Evolutionary conservation across 2,329 filamentous ascomycete species (phyloP).

Genomic region (Aspergillus hiratsukae): DNA sequence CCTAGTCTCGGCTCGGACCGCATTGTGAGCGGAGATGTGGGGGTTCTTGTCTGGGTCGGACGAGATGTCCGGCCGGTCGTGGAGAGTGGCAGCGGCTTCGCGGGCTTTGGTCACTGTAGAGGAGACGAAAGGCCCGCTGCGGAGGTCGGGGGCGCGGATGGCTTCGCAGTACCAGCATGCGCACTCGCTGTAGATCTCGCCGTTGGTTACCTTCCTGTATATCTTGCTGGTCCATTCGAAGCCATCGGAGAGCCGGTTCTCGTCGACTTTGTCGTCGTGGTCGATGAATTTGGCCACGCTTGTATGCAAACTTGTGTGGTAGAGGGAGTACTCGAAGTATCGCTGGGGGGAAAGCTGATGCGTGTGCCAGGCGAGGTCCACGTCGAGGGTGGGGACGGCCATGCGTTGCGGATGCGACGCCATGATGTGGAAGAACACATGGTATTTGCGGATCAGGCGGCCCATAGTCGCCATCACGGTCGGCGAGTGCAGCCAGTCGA

Average conservation of each 20-base stretch:
- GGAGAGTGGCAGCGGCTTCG: conserved; percentile 44
- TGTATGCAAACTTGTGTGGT: conserved; percentile 24
- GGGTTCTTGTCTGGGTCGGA: conserved; percentile 53
- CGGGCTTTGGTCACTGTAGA: conserved; percentile 50
- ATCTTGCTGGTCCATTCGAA: conserved; percentile 70
- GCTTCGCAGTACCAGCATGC: conserved; percentile 62
- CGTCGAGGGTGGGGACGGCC: conserved; percentile 35
- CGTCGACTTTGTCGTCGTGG: conserved; percentile 79
- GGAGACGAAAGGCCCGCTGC: conserved; percentile 36
- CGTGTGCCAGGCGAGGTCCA: conserved; percentile 55
- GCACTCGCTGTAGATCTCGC: conserved; percentile 52
- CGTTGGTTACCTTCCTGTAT: conserved; percentile 61
- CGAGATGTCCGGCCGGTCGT: conserved; percentile 41
- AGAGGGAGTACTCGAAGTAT: conserved; percentile 59
- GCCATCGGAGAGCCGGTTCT: conserved; percentile 56
- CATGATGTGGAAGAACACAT: conserved; percentile 43
- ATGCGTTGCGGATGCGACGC: conserved; percentile 29
- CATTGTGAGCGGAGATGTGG: conserved; percentile 71
- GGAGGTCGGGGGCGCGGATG: conserved; percentile 55
- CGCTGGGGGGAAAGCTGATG: conserved; percentile 64
- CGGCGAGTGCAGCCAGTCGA: conserved; percentile 76
- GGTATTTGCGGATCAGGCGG: conserved; percentile 56
- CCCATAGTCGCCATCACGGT: conserved; percentile 59
- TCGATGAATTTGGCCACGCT: conserved; percentile 58
- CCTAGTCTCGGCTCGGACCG: conserved; percentile 43